A percentile compares a stretch with the other conserved stretches of the same genome.
Evolutionary conservation across 2,329 filamentous ascomycete genomes (phyloP).

Genomic region (Didymella keratinophila): DNA sequence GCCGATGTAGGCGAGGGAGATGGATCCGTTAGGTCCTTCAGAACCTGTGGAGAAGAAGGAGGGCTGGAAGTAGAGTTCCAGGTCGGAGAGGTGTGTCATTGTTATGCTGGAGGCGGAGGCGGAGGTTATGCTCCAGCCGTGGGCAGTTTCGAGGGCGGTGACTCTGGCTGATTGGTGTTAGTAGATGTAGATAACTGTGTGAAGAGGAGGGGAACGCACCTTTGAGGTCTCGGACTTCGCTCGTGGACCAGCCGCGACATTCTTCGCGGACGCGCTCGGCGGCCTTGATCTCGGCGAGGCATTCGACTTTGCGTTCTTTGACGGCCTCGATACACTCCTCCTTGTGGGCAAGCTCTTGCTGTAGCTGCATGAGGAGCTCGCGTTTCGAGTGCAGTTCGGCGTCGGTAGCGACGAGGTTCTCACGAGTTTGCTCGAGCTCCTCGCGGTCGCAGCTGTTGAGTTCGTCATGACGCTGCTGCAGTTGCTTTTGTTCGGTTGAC

Average conservation of each 20-base stretch:
- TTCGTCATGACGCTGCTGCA: constrained; percentile 76
- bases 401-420: constrained; percentile 70
- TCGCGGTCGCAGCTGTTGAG: constrained; percentile 81
- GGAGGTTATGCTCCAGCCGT: constrained; percentile 75
- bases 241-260: constrained; percentile 85
- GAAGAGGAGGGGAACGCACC: constrained; percentile 56
- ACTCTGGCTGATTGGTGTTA: constrained; percentile 66
- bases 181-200: constrained; percentile 21
- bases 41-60: constrained; percentile 62
- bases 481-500: constrained; percentile 67
- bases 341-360: constrained; percentile 71
- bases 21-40: constrained; percentile 51
- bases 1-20: constrained; percentile 76
- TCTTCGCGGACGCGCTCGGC: constrained; percentile 86
- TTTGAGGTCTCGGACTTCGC: constrained; percentile 81
- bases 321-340: constrained; percentile 70
- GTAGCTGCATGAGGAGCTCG: constrained; percentile 70
- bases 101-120: constrained; percentile 69
- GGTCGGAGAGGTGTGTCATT: constrained; percentile 75
- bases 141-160: constrained; percentile 68
- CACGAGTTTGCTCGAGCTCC: constrained; percentile 77
- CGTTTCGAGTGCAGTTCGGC: constrained; percentile 74
- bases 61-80: constrained; percentile 77
- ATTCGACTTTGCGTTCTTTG: constrained; percentile 72
- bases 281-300: constrained; percentile 76